Percentiles rank a stretch among this genome's conserved stretches.
Evolutionary conservation across 2,329 filamentous ascomycete genomes (phyloP).

Genomic region (Colletotrichum tanaceti): DNA sequence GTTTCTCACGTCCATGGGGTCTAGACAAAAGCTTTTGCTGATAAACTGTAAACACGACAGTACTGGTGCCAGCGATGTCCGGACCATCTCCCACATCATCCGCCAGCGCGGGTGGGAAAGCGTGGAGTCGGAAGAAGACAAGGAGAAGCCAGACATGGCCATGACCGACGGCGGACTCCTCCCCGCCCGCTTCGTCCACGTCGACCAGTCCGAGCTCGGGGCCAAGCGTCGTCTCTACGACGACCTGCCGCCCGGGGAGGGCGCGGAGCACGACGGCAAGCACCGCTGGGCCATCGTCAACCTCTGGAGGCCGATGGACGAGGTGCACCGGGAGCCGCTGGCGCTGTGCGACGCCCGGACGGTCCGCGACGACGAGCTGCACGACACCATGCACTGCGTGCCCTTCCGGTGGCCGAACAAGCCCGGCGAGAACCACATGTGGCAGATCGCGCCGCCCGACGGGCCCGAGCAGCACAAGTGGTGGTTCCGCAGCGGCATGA

Average conservation of each 20-base stretch:
- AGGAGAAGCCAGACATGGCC: constrained; percentile 24
- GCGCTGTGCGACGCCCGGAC: constrained; percentile 53
- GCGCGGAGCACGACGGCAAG: constrained; percentile 25
- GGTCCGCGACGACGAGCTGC: constrained; percentile 53
- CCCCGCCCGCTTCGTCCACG: constrained; percentile 54
- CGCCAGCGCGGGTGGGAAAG: constrained; percentile 20
- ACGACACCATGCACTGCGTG: constrained; percentile 30
- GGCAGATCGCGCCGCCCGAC: constrained; percentile 49
- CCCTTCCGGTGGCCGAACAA: constrained; percentile 46
- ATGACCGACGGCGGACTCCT: constrained; percentile 21
- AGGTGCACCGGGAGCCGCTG: constrained; percentile 57
- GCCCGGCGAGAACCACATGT: constrained; percentile 49
- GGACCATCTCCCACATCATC: constrained; percentile 25
- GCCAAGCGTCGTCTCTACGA: constrained; percentile 43
- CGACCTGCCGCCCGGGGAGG: constrained; percentile 19
- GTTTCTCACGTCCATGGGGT: too few relatives aligned
- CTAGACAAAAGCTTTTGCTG: not conserved
- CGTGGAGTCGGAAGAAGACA: constrained; percentile 2
- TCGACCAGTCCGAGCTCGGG: constrained; percentile 65
- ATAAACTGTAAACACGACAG: not conserved
- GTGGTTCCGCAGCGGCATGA: constrained; percentile 64
- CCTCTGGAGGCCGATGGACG: constrained; percentile 60
- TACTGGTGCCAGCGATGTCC: constrained; percentile 6
- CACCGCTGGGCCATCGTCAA: constrained; percentile 42
- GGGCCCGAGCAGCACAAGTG: constrained; percentile 54